These are phyloP conservation scores for Starmerella potacharoeniae DNA, from an alignment of 805 yeast species.

Conservation along the genomic window DNA sequence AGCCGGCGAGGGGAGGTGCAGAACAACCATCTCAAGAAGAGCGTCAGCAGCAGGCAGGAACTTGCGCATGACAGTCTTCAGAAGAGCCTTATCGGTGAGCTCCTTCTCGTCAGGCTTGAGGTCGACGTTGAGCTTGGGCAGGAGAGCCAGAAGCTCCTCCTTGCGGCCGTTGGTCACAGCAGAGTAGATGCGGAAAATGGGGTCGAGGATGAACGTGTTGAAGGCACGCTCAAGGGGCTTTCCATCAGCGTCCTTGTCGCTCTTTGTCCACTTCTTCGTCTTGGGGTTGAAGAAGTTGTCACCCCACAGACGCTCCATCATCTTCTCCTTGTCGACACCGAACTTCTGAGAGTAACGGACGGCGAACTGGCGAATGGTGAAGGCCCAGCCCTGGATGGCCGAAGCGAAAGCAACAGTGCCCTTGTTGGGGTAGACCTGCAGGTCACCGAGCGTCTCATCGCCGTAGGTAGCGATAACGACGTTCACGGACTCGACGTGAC, in stretches of 20 bases:
- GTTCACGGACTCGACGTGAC: conserved; percentile 99
- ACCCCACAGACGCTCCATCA: conserved; percentile 99
- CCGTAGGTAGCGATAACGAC: conserved; percentile 93
- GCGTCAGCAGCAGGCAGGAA: conserved; percentile 99
- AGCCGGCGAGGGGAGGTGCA: conserved; percentile 98
- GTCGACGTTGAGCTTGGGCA: conserved; percentile 86
- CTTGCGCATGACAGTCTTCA: conserved; percentile 98
- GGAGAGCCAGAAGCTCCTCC: conserved; percentile 84
- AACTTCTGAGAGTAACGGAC: conserved; percentile 96
- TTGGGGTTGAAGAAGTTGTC: conserved; percentile 99
- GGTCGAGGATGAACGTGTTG: conserved; percentile 98
- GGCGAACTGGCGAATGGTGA: conserved; percentile 98
- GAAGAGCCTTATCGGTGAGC: conserved; percentile 95
- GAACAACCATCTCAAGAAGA: conserved; percentile 93
- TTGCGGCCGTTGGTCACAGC: conserved; percentile 99
- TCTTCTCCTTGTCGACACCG: conserved; percentile 95
- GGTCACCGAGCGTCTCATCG: conserved; percentile 85
- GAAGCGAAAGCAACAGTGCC: conserved; percentile 99
- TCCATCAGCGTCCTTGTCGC: conserved; percentile 90
- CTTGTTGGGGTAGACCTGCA: conserved; percentile 95
- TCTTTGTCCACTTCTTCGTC: conserved; percentile 98
- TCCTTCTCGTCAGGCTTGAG: conserved; percentile 96
- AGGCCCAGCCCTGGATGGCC: conserved; percentile 99
- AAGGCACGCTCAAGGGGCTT: conserved; percentile 95
- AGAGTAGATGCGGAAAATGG: conserved; percentile 93